Evolutionary conservation across 1,284 basidiomycete genomes (phyloP).

Genomic region (Tilletia indica): DNA sequence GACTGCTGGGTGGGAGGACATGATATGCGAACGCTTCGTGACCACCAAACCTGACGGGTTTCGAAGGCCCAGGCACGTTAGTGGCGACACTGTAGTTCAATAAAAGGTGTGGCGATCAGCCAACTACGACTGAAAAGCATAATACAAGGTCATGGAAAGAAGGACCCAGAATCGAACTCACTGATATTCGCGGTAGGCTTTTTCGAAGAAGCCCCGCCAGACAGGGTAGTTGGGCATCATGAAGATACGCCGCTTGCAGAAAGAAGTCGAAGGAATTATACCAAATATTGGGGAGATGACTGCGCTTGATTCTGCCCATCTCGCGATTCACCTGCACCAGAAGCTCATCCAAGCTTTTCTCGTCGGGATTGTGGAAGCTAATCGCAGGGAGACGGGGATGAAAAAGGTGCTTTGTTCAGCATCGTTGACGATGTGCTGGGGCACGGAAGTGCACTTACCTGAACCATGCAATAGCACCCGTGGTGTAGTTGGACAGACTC

Average conservation of each 20-base stretch:
- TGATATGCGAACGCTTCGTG: constrained; percentile 54
- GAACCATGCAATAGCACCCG: constrained; percentile 52
- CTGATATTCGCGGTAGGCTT: constrained; percentile 51
- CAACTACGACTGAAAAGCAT: too few species aligned
- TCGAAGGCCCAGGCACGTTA: constrained; percentile 52
- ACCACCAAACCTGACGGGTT: constrained; percentile 48
- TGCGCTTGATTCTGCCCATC: constrained; percentile 51
- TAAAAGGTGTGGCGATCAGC: too few species aligned
- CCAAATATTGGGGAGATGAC: constrained; percentile 46
- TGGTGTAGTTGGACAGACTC: constrained; percentile 50
- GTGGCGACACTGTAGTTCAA: constrained; percentile 36
- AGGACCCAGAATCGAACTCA: neutral
- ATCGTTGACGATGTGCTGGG: too few species aligned
- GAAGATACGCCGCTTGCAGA: constrained; percentile 38
- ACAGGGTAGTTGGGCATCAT: constrained; percentile 51
- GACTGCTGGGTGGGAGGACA: constrained; percentile 51
- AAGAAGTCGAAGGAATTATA: constrained; percentile 40
- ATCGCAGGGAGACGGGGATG: neutral
- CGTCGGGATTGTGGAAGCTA: constrained; percentile 40
- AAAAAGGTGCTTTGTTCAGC: neutral
- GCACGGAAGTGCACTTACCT: neutral
- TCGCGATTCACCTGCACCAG: constrained; percentile 48
- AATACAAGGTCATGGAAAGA: too few species aligned
- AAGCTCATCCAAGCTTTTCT: constrained; percentile 37
- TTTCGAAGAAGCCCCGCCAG: constrained; percentile 45